Conservation (phyloP, 2,329 filamentous ascomycete genomes). For the Didymella pomorum region DNA sequence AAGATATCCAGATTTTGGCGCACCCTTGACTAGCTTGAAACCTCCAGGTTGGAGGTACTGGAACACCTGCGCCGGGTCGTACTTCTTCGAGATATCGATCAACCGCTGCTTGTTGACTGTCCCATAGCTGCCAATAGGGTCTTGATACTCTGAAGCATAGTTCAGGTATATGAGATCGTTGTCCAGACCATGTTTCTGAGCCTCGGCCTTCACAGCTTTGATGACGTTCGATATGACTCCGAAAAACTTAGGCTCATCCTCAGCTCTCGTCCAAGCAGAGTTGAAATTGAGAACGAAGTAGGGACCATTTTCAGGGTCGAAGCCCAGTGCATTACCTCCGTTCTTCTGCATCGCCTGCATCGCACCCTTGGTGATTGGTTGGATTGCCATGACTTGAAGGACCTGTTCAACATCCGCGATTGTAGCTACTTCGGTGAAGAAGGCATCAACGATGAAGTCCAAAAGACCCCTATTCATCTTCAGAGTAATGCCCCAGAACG, state of each 20-base stretch:
- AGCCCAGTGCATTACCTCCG: slow-evolving; percentile 38
- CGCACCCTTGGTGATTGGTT: slow-evolving; percentile 25
- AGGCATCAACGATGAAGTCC: slow-evolving; percentile 23
- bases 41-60: slow-evolving; percentile 52
- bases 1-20: no score
- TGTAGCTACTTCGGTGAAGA: slow-evolving; percentile 23
- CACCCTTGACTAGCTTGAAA: slow-evolving; percentile 46
- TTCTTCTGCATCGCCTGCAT: slow-evolving; percentile 26
- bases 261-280: slow-evolving; percentile 16
- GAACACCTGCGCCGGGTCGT: slow-evolving; percentile 53
- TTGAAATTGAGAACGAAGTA: slow-evolving; percentile 28
- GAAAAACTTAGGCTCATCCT: slow-evolving; percentile 23
- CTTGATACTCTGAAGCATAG: slow-evolving; percentile 46
- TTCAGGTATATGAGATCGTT: slow-evolving; percentile 28
- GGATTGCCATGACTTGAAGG: slow-evolving; percentile 26
- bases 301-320: slow-evolving; percentile 26
- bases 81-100: slow-evolving; percentile 43
- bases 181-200: slow-evolving; percentile 13
- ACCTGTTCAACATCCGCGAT: slow-evolving; percentile 28
- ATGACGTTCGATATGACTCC: slow-evolving; percentile 18
- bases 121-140: slow-evolving; percentile 54
- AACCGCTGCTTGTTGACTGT: slow-evolving; percentile 33
- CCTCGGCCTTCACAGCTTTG: slow-evolving; percentile 15
- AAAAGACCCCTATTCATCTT: slow-evolving; percentile 28
- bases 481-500: slow-evolving; percentile 32